A percentile compares a stretch with the other conserved stretches of the same genome.
These are phyloP conservation scores for Aspergillus saccharolyticus DNA, from an alignment of 495 filamentous ascomycete genomes.

Conservation along the genomic window DNA sequence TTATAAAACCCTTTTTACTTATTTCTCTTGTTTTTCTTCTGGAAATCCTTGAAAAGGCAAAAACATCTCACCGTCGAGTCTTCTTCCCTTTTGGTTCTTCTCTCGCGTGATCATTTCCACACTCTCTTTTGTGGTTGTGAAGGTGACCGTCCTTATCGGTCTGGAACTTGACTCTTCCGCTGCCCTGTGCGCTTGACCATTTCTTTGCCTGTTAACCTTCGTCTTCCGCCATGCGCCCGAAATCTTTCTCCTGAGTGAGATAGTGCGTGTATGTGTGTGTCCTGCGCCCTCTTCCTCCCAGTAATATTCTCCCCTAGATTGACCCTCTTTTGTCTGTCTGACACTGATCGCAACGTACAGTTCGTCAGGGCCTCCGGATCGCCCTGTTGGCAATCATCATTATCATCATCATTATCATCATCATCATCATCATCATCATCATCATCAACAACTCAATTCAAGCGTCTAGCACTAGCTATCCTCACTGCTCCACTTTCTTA, in stretches of 20 bases:
- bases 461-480: not conserved
- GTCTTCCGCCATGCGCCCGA: conserved; percentile 4
- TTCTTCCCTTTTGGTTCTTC: not conserved
- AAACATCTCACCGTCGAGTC: too few species aligned
- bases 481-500: not conserved
- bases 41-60: too few species aligned
- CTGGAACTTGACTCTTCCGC: not conserved
- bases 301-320: not conserved
- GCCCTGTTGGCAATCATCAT: too few species aligned
- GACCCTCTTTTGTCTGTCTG: not conserved
- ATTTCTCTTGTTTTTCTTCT: too few species aligned
- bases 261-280: too few species aligned
- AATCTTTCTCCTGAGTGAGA: not conserved
- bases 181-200: not conserved
- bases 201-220: not conserved
- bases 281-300: not conserved
- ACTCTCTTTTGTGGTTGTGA: not conserved
- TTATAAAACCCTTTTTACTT: not conserved
- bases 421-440: too few species aligned
- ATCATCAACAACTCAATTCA: conserved; percentile 1
- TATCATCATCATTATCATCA: too few species aligned
- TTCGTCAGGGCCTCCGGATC: not conserved
- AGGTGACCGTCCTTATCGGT: not conserved
- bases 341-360: not conserved
- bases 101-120: not conserved